phyloP scores from a whole-genome alignment of 2,329 filamentous ascomycete species.

The Metarhizium robertsii region DNA sequence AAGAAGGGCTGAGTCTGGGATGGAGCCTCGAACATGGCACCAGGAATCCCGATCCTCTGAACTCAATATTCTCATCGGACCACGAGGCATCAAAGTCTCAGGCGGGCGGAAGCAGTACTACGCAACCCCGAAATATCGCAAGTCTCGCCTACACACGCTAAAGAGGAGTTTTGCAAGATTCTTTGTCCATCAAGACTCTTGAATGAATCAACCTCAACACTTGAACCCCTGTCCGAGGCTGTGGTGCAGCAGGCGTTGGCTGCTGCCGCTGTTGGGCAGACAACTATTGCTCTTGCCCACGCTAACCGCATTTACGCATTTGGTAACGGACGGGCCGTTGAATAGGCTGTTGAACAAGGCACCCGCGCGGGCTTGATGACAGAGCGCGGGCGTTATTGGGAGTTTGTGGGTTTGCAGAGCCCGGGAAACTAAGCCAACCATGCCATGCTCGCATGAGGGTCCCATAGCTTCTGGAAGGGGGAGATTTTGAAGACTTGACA shows the following conservation, averaged over 20 bases:
- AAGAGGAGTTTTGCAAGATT: conserved; percentile 31
- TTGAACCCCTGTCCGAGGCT: conserved; percentile 50
- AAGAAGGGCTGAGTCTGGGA: too few relatives aligned
- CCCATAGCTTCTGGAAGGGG: background rate
- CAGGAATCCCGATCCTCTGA: conserved; percentile 30
- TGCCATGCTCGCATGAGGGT: background rate
- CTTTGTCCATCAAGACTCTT: conserved; percentile 30
- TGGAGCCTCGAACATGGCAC: too few relatives aligned
- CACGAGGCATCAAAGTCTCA: too few relatives aligned
- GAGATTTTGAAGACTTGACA: background rate
- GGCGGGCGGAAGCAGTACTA: too few relatives aligned
- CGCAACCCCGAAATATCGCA: conserved; percentile 25
- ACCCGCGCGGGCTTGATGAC: background rate
- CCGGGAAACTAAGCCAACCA: background rate
- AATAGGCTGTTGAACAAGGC: background rate
- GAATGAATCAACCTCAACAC: conserved; percentile 52
- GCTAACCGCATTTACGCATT: background rate
- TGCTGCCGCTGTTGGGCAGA: background rate
- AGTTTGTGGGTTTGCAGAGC: background rate
- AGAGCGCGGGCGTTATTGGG: background rate
- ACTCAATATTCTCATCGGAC: conserved; percentile 47
- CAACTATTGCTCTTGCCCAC: background rate
- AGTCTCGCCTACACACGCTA: conserved; percentile 57
- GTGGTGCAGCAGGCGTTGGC: background rate
- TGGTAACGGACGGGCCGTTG: conserved; percentile 4